Evolutionary conservation across 192 early-diverging fungal species (phyloP), one percentile per base, ranked within the genome.

Genomic region (Glomus cerebriforme): DNA sequence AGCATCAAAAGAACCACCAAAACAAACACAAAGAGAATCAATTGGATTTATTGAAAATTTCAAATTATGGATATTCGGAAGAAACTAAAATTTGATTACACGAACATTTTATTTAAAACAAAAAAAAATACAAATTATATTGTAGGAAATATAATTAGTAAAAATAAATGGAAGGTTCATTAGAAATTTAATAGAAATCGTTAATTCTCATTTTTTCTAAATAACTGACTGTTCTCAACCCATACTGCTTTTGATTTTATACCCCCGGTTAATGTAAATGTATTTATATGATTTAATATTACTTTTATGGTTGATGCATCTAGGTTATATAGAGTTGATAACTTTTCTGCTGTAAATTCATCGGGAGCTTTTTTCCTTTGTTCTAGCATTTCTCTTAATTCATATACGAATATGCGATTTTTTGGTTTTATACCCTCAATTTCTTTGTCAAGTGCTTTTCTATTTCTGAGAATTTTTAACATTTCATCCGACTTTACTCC

Each of bases 261-360:
- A 4, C 47, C 47, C 4, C 47, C 47, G 0, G 47, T 54, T 54
- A 54, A 17, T 37, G 32, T 68, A 68, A 35, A 68, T 22, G 66
- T 68, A 68, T 68, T 68, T 39, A 39, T 68, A n/a, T 68, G 34
- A 8, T 68, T 35, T 9, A 68, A 68, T 13, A 68, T n/a, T 7
- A 19, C 5, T 68, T 68, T n/a, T 35, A 39, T 68, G 7, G 66
- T 68, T 35, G 29, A 12, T 35, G 13, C 17, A 39, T 68, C 66
- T n/a, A 68, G 34, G n/a, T 68, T 68, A 37, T 68, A 68, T n/a
- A 26, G 66, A 24, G 35, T 35, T 35, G 66, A 31, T 34, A 68
- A 37, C 35, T 39, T 68, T 37, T 68, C 66, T 9, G 34, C 22
- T 35, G 66, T 68, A 31, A 31, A 68, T 68, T 68, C 66, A 68